Evolutionary conservation across 345 rosid species (phyloP).

Genomic region (Garcia nutans): DNA sequence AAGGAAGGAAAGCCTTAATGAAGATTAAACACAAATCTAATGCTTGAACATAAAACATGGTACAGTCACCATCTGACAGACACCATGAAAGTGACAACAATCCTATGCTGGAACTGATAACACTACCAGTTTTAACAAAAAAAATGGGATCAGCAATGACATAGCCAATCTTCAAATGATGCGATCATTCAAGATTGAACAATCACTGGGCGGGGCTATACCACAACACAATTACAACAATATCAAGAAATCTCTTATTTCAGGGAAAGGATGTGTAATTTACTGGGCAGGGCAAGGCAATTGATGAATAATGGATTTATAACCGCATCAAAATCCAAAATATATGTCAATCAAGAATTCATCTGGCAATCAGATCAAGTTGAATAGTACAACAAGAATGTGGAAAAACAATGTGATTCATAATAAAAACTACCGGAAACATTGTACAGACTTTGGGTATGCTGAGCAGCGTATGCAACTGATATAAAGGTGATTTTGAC

Average conservation of each 20-base stretch:
- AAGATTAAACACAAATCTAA: not conserved
- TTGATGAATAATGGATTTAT: conserved; percentile 8
- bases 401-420: not conserved
- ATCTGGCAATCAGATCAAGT: not conserved
- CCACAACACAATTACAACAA: not conserved
- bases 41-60: too few species aligned
- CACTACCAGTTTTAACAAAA: too few species aligned
- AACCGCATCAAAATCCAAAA: not conserved
- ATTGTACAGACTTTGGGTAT: too few species aligned
- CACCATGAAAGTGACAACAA: too few species aligned
- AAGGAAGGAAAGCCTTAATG: too few species aligned
- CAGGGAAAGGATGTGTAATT: not conserved
- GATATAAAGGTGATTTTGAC: not conserved
- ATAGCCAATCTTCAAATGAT: not conserved
- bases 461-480: not conserved
- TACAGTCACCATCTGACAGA: too few species aligned
- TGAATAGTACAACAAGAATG: not conserved
- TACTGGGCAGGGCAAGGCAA: not conserved
- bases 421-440: not conserved
- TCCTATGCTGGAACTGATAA: too few species aligned
- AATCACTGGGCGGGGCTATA: not conserved
- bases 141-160: too few species aligned
- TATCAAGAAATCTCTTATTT: not conserved
- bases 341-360: not conserved
- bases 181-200: not conserved